A percentile compares a stretch with the other conserved stretches of the same genome.
Evolutionary conservation across 164 flowering plant species (phyloP).

Genomic region (Liquidambar formosana): DNA sequence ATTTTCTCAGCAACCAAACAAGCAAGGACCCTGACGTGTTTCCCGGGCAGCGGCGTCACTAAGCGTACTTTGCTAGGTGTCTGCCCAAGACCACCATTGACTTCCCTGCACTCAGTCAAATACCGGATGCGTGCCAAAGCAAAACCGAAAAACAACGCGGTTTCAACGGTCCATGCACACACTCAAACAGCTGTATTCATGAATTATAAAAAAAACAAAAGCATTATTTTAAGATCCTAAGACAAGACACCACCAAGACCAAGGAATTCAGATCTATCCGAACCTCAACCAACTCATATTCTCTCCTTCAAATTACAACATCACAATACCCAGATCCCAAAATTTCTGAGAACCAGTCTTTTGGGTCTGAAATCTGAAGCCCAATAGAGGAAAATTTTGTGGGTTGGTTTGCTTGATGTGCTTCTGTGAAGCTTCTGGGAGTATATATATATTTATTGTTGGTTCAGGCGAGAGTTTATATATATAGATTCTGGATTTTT

Average conservation of each 20-base stretch:
- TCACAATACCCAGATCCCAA: slow-evolving; percentile 4
- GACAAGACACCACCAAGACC: neutral
- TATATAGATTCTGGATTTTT: too few relatives aligned
- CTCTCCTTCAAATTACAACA: neutral
- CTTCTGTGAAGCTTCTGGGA: slow-evolving; percentile 11
- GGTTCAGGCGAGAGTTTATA: too few relatives aligned
- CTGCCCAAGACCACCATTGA: neutral
- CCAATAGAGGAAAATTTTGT: neutral
- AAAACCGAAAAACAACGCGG: slow-evolving; percentile 19
- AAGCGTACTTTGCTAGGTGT: neutral
- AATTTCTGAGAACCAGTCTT: neutral
- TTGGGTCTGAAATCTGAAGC: neutral
- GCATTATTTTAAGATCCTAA: neutral
- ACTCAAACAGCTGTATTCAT: slow-evolving; percentile 23
- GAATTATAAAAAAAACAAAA: neutral
- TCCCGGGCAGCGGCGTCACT: neutral
- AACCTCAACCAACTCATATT: neutral
- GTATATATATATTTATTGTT: neutral
- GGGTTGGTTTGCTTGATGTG: neutral
- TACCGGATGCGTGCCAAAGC: too few relatives aligned
- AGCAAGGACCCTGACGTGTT: neutral
- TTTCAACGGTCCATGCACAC: slow-evolving; percentile 26
- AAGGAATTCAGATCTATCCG: neutral
- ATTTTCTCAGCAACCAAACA: neutral
- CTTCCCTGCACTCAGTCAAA: neutral